Conservation (phyloP, 192 early-diverging fungal genomes). For the Coemansia javaensis region DNA sequence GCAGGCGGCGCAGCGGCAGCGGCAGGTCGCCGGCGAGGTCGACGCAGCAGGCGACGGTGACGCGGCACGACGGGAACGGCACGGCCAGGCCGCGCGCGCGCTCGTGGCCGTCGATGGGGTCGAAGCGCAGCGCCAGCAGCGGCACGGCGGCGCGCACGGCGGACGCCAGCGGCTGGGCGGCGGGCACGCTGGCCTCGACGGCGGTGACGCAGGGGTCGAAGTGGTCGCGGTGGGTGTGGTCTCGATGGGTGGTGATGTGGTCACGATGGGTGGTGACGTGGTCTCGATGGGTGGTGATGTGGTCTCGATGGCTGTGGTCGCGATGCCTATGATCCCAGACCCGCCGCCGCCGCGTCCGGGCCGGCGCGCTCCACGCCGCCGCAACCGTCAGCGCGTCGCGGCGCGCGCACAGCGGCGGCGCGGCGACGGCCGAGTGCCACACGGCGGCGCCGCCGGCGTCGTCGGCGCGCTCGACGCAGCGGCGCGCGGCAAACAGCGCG, state of each 20-base stretch:
- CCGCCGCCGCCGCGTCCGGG: too few relatives aligned
- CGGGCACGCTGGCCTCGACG: conserved; percentile 47
- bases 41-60: conserved; percentile 34
- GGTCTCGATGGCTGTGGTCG: too few relatives aligned
- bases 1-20: conserved; percentile 29
- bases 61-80: conserved; percentile 26
- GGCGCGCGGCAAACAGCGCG: conserved; percentile 17
- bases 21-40: conserved; percentile 39
- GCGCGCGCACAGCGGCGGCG: conserved; percentile 22
- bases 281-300: too few relatives aligned
- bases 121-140: conserved; percentile 29
- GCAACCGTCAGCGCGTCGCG: conserved; percentile 39
- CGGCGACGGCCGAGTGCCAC: conserved; percentile 12
- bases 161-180: conserved; percentile 33
- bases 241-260: too few relatives aligned
- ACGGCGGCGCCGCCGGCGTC: conserved; percentile 10
- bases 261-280: too few relatives aligned
- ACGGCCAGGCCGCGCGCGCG: conserved; percentile 12
- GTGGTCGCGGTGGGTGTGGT: conserved; percentile 15
- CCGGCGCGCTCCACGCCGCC: too few relatives aligned
- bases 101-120: conserved; percentile 45
- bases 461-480: conserved; percentile 12
- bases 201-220: conserved; percentile 19
- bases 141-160: conserved; percentile 19
- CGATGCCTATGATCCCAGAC: too few relatives aligned